A percentile compares a stretch with the other conserved stretches of the same genome.
These are phyloP conservation scores for Strobilomyces dryophilus DNA, from an alignment of 768 basidiomycete species.

Conservation along the genomic window DNA sequence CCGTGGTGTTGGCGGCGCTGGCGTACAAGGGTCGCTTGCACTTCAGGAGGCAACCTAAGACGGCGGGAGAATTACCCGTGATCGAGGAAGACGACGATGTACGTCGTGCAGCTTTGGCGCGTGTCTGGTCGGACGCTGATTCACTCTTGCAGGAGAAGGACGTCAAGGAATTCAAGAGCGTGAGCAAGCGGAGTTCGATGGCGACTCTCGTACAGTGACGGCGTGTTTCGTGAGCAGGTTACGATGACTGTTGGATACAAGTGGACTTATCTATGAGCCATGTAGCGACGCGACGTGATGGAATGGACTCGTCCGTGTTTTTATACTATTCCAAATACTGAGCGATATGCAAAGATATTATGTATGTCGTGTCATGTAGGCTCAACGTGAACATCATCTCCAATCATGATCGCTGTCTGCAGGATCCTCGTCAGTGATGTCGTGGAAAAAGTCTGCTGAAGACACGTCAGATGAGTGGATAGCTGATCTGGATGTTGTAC, in stretches of 20 bases:
- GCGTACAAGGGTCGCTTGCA: conserved; percentile 38
- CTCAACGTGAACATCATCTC: conserved; percentile 22
- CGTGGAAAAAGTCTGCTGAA: conserved; percentile 54
- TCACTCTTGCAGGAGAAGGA: neutral
- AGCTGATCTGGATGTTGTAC: conserved; percentile 4
- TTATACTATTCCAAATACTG: conserved; percentile 18
- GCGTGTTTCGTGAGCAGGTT: neutral
- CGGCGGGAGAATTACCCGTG: neutral
- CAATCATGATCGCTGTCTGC: conserved; percentile 31
- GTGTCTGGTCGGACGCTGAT: neutral
- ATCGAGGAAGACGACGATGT: neutral
- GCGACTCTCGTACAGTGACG: neutral
- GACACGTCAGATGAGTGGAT: neutral
- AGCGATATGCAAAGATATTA: conserved; percentile 17
- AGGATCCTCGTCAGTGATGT: conserved; percentile 45
- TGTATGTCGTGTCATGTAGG: neutral
- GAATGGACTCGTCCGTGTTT: conserved; percentile 13
- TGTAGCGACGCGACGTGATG: conserved; percentile 14
- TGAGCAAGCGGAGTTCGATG: neutral
- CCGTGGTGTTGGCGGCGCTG: conserved; percentile 36
- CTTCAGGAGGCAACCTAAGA: conserved; percentile 18
- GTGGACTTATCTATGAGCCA: conserved; percentile 9
- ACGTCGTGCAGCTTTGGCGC: neutral
- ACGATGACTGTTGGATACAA: neutral
- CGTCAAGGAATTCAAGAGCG: neutral